phyloP scores from a whole-genome alignment of 2,329 filamentous ascomycete genomes.

The Ceratocystiopsis minuta region DNA sequence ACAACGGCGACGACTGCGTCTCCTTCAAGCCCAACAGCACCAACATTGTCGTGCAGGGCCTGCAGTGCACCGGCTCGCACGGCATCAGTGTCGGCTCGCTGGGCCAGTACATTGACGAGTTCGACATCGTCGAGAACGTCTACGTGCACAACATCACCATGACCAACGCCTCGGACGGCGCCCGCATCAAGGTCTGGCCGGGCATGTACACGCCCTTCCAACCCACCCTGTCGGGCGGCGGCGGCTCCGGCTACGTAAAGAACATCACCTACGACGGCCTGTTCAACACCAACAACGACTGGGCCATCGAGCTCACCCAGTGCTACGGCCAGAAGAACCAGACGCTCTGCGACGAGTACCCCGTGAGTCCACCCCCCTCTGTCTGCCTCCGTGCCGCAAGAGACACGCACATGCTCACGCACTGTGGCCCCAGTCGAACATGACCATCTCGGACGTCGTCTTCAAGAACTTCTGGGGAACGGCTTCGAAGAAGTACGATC shows the following conservation, averaged over 20 bases:
- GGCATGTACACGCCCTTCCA: constrained; percentile 13
- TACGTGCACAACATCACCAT: constrained; percentile 27
- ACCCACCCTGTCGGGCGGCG: constrained; percentile 37
- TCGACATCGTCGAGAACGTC: constrained; percentile 41
- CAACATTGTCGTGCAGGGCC: constrained; percentile 38
- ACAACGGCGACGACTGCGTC: constrained; percentile 50
- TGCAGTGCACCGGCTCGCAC: constrained; percentile 43
- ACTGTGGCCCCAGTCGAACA: constrained; percentile 14
- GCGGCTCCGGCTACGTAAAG: constrained; percentile 37
- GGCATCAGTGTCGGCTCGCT: constrained; percentile 43
- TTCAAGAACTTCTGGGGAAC: constrained; percentile 35
- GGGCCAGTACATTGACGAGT: constrained; percentile 37
- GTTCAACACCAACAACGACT: constrained; percentile 39
- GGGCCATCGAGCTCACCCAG: constrained; percentile 36
- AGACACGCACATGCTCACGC: too few relatives aligned
- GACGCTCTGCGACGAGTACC: constrained; percentile 40
- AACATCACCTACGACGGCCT: constrained; percentile 45
- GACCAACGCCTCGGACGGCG: constrained; percentile 25
- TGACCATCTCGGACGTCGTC: constrained; percentile 34
- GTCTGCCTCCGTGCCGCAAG: too few relatives aligned
- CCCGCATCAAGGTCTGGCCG: constrained; percentile 43
- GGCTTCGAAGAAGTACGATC: constrained; percentile 15
- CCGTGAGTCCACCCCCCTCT: constrained; percentile 11
- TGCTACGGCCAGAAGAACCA: constrained; percentile 34
- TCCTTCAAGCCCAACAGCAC: constrained; percentile 46